phyloP scores from a whole-genome alignment of 2,329 filamentous ascomycete species.

The Hirsutella thompsonii region DNA sequence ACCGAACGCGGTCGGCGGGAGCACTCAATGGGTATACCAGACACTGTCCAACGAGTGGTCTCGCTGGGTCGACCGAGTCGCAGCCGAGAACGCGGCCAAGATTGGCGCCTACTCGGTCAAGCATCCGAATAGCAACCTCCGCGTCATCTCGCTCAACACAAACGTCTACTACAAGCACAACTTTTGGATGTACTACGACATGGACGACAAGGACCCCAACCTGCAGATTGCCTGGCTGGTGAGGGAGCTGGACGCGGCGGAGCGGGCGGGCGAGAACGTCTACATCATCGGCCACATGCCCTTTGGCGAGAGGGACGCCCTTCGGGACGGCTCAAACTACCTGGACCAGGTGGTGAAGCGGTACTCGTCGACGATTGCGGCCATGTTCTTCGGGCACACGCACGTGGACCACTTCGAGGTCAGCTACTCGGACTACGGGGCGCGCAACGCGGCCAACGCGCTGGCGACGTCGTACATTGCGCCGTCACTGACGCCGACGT shows the following conservation, averaged over 20 bases:
- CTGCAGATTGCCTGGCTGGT: constrained; percentile 41
- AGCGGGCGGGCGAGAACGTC: constrained; percentile 36
- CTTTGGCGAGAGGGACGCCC: constrained; percentile 33
- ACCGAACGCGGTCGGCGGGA: constrained; percentile 20
- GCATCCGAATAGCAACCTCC: constrained; percentile 29
- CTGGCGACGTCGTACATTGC: constrained; percentile 38
- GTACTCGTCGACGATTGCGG: constrained; percentile 39
- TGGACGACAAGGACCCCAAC: constrained; percentile 33
- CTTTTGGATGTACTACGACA: constrained; percentile 37
- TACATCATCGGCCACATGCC: constrained; percentile 48
- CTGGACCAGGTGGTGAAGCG: constrained; percentile 40
- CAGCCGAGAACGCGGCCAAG: constrained; percentile 16
- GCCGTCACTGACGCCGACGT: constrained; percentile 40
- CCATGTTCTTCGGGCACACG: constrained; percentile 44
- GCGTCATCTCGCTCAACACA: constrained; percentile 46
- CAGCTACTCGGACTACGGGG: constrained; percentile 34
- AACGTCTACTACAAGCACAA: constrained; percentile 45
- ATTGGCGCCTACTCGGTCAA: constrained; percentile 36
- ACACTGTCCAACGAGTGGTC: constrained; percentile 32
- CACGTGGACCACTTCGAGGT: constrained; percentile 44
- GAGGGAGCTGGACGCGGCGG: constrained; percentile 36
- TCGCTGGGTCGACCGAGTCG: constrained; percentile 28
- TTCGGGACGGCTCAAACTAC: constrained; percentile 38
- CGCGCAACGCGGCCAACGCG: constrained; percentile 28
- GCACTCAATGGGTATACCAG: constrained; percentile 39